A percentile compares a stretch with the other conserved stretches of the same genome.
Conservation (phyloP, 352 stramenopile species). For the Chrysophaeum taylorii region DNA sequence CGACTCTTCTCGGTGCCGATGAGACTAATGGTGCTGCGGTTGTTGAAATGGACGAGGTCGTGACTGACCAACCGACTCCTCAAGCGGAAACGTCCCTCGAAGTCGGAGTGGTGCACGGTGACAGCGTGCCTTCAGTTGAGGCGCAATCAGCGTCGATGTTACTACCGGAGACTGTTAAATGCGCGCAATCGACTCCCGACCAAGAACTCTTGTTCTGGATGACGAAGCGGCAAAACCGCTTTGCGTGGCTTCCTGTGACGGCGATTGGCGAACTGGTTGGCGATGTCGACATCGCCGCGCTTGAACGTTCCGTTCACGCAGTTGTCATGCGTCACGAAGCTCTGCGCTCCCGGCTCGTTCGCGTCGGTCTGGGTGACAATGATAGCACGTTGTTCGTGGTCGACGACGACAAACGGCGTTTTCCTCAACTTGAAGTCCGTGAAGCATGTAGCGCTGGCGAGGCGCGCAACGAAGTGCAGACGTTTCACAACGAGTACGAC, state of each 20-base stretch:
- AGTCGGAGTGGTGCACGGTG: too few species aligned
- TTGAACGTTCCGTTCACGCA: neutral
- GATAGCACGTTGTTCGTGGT: neutral
- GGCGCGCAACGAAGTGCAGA: neutral
- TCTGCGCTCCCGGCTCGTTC: neutral
- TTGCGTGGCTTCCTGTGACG: slow-evolving; percentile 4
- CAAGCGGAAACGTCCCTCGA: too few species aligned
- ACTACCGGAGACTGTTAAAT: too few species aligned
- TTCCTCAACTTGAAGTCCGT: too few species aligned
- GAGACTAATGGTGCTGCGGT: too few species aligned
- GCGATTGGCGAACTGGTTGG: neutral
- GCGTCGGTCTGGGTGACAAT: neutral
- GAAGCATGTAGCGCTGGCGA: neutral
- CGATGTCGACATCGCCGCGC: neutral
- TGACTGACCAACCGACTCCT: too few species aligned
- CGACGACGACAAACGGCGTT: neutral
- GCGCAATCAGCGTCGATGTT: too few species aligned
- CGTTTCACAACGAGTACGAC: neutral
- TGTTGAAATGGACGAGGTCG: too few species aligned
- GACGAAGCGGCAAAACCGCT: neutral
- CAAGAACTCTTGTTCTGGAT: slow-evolving; percentile 13
- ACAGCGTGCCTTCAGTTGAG: too few species aligned
- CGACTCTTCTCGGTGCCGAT: neutral
- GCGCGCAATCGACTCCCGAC: neutral
- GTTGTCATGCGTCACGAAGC: slow-evolving; percentile 6